A percentile compares a stretch with the other conserved stretches of the same genome.
Evolutionary conservation across 2,329 filamentous ascomycete genomes (phyloP).

Genomic region (Fusarium sublunatum): DNA sequence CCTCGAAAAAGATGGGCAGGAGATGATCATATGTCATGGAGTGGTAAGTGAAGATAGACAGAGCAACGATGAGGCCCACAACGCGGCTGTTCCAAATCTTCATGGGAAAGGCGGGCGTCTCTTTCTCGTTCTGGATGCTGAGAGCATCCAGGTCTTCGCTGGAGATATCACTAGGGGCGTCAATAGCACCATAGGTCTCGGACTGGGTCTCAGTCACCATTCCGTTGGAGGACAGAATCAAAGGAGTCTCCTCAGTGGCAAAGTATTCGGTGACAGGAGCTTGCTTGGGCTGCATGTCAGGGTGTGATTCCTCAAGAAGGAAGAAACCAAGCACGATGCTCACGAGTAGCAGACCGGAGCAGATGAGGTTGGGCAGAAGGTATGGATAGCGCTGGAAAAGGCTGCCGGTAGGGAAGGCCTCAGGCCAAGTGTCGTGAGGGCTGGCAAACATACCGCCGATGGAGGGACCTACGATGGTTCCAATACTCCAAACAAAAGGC

Average conservation of each 20-base stretch:
- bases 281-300: slow-evolving; percentile 74
- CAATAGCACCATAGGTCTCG: slow-evolving; percentile 84
- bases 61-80: slow-evolving; percentile 79
- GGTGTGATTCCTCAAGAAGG: slow-evolving; percentile 88
- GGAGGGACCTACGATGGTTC: slow-evolving; percentile 87
- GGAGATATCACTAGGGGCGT: slow-evolving; percentile 50
- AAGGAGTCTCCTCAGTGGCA: slow-evolving; percentile 74
- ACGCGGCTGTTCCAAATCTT: slow-evolving; percentile 70
- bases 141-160: slow-evolving; percentile 62
- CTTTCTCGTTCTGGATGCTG: slow-evolving; percentile 43
- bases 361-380: slow-evolving; percentile 88
- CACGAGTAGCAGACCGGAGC: slow-evolving; percentile 77
- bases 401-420: slow-evolving; percentile 72
- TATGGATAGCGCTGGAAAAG: slow-evolving; percentile 86
- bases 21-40: slow-evolving; percentile 95
- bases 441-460: slow-evolving; percentile 89
- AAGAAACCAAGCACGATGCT: slow-evolving; percentile 86
- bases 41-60: slow-evolving; percentile 93
- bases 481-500: slow-evolving; percentile 94
- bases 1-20: slow-evolving; percentile 92
- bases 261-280: slow-evolving; percentile 61
- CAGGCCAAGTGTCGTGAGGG: slow-evolving; percentile 79
- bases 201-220: slow-evolving; percentile 75
- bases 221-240: slow-evolving; percentile 80
- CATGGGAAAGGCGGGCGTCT: slow-evolving; percentile 50